These are phyloP conservation scores for Corymbia maculata DNA, from an alignment of 345 rosid species.

Conservation along the genomic window DNA sequence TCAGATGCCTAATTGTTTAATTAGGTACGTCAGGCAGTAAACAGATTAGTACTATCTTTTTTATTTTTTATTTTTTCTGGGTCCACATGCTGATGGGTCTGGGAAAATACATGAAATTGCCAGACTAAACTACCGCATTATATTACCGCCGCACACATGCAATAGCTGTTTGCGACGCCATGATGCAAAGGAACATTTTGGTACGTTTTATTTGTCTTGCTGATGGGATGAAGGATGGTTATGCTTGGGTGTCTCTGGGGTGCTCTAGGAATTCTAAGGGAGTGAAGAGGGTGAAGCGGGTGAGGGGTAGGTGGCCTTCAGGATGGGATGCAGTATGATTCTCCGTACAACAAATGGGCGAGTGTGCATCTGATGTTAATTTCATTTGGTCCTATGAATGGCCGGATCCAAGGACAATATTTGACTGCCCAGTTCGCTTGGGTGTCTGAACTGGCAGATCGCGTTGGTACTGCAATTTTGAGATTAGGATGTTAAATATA, in stretches of 20 bases:
- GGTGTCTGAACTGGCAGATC: neutral
- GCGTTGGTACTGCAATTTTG: neutral
- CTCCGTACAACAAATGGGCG: neutral
- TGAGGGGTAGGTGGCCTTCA: neutral
- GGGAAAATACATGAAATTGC: neutral
- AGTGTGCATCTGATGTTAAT: neutral
- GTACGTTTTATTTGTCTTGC: neutral
- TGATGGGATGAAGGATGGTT: neutral
- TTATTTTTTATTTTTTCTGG: neutral
- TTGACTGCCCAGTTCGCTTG: neutral
- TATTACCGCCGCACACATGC: neutral
- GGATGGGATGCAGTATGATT: neutral
- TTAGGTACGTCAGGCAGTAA: neutral
- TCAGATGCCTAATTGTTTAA: neutral
- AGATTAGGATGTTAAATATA: neutral
- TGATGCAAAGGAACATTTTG: neutral
- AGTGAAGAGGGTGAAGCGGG: neutral
- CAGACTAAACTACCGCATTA: neutral
- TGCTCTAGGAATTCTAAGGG: neutral
- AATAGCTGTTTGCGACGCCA: neutral
- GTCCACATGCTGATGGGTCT: neutral
- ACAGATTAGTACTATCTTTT: neutral
- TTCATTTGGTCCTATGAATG: neutral
- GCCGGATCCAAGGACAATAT: neutral
- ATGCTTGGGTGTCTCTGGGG: neutral